Evolutionary conservation across 495 filamentous ascomycete species (phyloP).

Genomic region (Penicillium nucicola): DNA sequence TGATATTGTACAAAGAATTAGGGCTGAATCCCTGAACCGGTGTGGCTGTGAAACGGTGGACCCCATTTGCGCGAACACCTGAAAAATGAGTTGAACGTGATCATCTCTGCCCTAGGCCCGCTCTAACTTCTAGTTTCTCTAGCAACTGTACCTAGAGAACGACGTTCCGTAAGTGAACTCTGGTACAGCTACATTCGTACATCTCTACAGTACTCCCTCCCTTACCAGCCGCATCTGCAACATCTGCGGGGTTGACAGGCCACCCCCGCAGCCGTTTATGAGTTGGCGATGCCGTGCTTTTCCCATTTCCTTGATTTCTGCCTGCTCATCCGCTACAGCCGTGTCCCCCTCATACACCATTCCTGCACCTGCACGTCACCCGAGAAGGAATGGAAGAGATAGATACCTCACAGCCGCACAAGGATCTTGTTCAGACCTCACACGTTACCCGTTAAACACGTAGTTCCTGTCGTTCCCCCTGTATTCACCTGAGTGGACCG

Average conservation of each 20-base stretch:
- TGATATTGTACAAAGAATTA: too few species aligned
- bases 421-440: slow-evolving; percentile 1
- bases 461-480: background rate
- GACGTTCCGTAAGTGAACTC: too few species aligned
- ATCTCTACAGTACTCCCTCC: too few species aligned
- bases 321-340: slow-evolving; percentile 11
- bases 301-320: slow-evolving; percentile 21
- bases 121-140: too few species aligned
- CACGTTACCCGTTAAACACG: slow-evolving; percentile 3
- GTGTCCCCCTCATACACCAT: slow-evolving; percentile 3
- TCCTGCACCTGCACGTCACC: slow-evolving; percentile 6
- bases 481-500: background rate
- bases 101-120: too few species aligned
- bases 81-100: too few species aligned
- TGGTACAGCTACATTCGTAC: too few species aligned
- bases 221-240: background rate
- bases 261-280: slow-evolving; percentile 30
- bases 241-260: slow-evolving; percentile 15
- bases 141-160: too few species aligned
- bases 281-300: slow-evolving; percentile 23
- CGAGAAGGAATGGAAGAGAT: background rate
- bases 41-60: background rate
- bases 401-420: slow-evolving; percentile 2
- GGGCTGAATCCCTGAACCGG: background rate
- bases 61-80: too few species aligned